Evolutionary conservation across 2,329 filamentous ascomycete genomes (phyloP), one percentile per base, ranked within the genome.

Genomic region (Alternaria viburni): DNA sequence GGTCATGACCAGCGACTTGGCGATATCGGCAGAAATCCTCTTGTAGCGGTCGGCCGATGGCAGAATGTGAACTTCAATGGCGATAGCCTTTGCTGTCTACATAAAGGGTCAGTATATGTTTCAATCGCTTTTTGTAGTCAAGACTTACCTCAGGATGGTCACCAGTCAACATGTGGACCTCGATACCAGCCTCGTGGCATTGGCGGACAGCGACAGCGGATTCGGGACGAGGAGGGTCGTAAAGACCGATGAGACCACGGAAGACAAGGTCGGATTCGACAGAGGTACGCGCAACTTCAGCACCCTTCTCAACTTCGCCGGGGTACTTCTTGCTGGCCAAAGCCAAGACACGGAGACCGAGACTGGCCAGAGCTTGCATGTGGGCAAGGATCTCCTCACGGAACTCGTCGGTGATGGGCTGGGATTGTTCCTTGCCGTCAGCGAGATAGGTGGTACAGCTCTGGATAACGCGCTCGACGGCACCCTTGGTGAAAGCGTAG

Each of bases 181-280:
- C 77, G n/a, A 84, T 83, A 30, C 82, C 82, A 47, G 82, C 82
- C 50, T 76, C 76, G 61, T 82, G 81, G 49, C 82, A 84, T 57
- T 81, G 77, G 43, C 74, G 74, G 52, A 84, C 82, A 12, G 82
- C 79, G 12, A 71, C 85, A 17, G 89, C 91, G 1, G 93, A 93
- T 79, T 96, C 93, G 3, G 89, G 88, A 4, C 93, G 90, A 32
- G 93, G 93, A 4, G 93, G 93, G 70, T 97, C 93, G 76, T 96
- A 95, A 61, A 97, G 89, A 59, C 93, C 93, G 47, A 91, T 89
- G 6, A 97, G 85, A 9, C 93, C 94, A 9, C 91, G 86, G 67
- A 97, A 91, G 2, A 84, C 86, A 23, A 97, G 86, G 30, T 87
- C 83, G 41, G 84, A 83, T 75, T 96, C 93, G 9, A 95, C 85